These are phyloP conservation scores for Trichocladium uniseriatum DNA, from an alignment of 495 filamentous ascomycete species.

Conservation along the genomic window DNA sequence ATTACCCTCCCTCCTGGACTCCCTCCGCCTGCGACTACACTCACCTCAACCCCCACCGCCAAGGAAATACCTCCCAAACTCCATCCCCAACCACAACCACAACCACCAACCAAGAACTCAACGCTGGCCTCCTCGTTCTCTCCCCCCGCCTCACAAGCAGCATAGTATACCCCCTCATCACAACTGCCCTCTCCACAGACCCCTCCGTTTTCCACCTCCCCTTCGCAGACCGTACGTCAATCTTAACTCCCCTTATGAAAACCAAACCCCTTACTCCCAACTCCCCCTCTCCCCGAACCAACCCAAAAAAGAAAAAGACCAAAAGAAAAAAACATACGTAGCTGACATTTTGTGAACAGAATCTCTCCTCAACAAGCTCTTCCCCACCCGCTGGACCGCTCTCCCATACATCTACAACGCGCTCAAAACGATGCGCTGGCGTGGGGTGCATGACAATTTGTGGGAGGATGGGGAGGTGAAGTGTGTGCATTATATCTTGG, in stretches of 20 bases:
- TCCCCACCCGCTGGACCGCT: constrained; percentile 57
- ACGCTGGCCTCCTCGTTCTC: not conserved
- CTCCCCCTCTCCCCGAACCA: too few relatives aligned
- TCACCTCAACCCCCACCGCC: constrained; percentile 20
- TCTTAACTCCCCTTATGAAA: too few relatives aligned
- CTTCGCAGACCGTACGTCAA: too few relatives aligned
- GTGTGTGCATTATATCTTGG: constrained; percentile 74
- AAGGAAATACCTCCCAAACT: too few relatives aligned
- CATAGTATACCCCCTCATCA: too few relatives aligned
- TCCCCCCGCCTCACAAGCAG: not conserved
- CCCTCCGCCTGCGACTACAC: constrained; percentile 71
- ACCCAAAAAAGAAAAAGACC: too few relatives aligned
- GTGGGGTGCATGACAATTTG: constrained; percentile 57
- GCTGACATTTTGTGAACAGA: constrained; percentile 44
- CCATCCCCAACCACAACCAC: too few relatives aligned
- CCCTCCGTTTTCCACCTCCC: constrained; percentile 45
- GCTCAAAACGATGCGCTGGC: constrained; percentile 64
- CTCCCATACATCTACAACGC: constrained; percentile 77
- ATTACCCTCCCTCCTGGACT: constrained; percentile 67
- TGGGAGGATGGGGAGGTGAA: constrained; percentile 64
- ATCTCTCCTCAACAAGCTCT: constrained; percentile 58
- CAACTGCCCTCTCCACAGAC: not conserved
- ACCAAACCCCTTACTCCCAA: too few relatives aligned
- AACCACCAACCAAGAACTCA: not conserved
- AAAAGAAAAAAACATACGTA: too few relatives aligned